A percentile compares a stretch with the other conserved stretches of the same genome.
These are phyloP conservation scores for Alternaria sp. DNA, from an alignment of 2,329 filamentous ascomycete genomes.

Conservation along the genomic window DNA sequence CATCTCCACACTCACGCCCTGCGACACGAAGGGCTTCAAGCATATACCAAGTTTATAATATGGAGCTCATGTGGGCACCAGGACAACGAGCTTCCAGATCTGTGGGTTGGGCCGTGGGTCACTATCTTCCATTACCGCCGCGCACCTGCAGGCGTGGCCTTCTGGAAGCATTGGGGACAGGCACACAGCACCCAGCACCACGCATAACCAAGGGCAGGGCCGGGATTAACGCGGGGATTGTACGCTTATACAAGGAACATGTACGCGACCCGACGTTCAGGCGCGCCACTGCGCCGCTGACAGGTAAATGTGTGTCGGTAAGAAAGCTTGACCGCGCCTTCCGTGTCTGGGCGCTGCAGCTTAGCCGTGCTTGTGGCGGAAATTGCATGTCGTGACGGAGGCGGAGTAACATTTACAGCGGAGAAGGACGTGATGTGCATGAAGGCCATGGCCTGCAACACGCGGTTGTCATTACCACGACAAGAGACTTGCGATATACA, in stretches of 20 bases:
- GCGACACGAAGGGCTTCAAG: not conserved
- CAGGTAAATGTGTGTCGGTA: not conserved
- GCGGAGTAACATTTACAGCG: not conserved
- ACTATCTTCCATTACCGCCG: not conserved
- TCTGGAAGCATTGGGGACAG: conserved; percentile 11
- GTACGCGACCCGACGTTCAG: not conserved
- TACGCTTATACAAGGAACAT: conserved; percentile 8
- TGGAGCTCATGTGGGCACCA: conserved; percentile 5
- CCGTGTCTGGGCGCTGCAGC: conserved; percentile 15
- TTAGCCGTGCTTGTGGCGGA: not conserved
- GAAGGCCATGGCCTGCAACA: not conserved
- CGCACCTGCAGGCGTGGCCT: not conserved
- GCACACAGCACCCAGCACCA: not conserved
- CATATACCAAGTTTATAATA: conserved; percentile 6
- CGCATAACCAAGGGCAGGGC: not conserved
- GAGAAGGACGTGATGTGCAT: not conserved
- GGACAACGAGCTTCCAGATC: conserved; percentile 10
- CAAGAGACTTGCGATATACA: not conserved
- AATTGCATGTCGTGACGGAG: not conserved
- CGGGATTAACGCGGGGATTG: conserved; percentile 18
- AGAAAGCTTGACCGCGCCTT: conserved; percentile 16
- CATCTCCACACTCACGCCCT: conserved; percentile 4
- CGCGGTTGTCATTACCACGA: not conserved
- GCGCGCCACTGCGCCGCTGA: conserved; percentile 6
- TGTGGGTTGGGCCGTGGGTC: conserved; percentile 4